Percentiles rank a stretch among this genome's conserved stretches.
These are phyloP conservation scores for Globisporangium uncinulatum DNA, from an alignment of 352 stramenopile species.

Conservation along the genomic window DNA sequence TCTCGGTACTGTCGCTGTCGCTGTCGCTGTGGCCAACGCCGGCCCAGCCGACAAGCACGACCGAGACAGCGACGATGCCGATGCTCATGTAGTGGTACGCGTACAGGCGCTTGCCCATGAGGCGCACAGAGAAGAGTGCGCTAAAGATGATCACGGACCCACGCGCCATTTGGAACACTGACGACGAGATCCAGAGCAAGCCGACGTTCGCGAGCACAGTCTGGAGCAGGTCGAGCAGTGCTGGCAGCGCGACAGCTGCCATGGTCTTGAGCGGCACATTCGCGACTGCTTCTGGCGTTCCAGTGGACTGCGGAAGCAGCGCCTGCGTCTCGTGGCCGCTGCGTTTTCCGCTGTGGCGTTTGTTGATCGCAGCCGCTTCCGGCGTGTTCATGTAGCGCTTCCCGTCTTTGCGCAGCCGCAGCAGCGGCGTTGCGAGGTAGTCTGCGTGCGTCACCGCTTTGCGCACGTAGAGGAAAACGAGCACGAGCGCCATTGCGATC, in stretches of 20 bases:
- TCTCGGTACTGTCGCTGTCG: conserved; percentile 3
- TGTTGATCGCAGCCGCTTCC: conserved; percentile 32
- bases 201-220: conserved; percentile 86
- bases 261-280: conserved; percentile 42
- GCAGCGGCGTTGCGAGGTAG: conserved; percentile 67
- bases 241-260: conserved; percentile 53
- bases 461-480: conserved; percentile 69
- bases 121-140: conserved; percentile 74
- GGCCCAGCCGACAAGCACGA: conserved; percentile 66
- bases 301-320: background rate
- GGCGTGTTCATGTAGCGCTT: conserved; percentile 54
- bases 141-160: conserved; percentile 91
- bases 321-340: conserved; percentile 9
- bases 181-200: conserved; percentile 85
- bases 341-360: conserved; percentile 23
- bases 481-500: conserved; percentile 70
- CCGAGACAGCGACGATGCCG: conserved; percentile 57
- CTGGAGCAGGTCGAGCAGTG: conserved; percentile 77
- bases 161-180: conserved; percentile 88
- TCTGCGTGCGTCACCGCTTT: conserved; percentile 42
- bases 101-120: conserved; percentile 80
- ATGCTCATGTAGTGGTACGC: conserved; percentile 87
- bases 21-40: conserved; percentile 32
- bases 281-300: background rate
- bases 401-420: conserved; percentile 57